Base-by-base conservation (phyloP, 768 basidiomycete species). In the Leucocoprinus birnbaumii region DNA sequence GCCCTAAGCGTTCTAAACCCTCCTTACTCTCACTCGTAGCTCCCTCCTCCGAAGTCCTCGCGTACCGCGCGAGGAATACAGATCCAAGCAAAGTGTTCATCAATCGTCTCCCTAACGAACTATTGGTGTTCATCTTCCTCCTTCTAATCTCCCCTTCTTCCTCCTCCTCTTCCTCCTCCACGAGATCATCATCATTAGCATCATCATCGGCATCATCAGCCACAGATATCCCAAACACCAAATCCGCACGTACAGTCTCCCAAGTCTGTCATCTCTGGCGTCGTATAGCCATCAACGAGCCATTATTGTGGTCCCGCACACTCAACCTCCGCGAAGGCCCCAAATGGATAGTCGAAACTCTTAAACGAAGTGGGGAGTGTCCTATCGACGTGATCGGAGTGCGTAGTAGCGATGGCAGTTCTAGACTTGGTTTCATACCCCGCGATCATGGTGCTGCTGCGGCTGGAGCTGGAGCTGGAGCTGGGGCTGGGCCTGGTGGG, bases 181-280 rank as follows among this genome's bases (percentile, higher is more conserved):
- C n/a, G n/a, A n/a, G n/a, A n/a, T 26, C 41, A 19, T 25, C n/a
- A 4, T 34, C 42, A 21, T 19, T 42, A 14, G 3, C 25, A 19
- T 14, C 51, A 44, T 34, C 42, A 0, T 22, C 19, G 6, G 2
- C 16, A 16, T 43, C 40, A 19, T 35, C 31, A 48, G 35, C 18
- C 3, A 11, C 31, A 21, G 24, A 31, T 31, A 11, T 31, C 48
- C 1, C 11, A 11, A 21, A 48, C 13, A 25, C 48, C 3, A 26
- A 9, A n/a, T n/a, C 50, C 14, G 44, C 52, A n/a, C 43, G 52
- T 16, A 19, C 11, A 0, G n/a, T 53, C 19, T 53, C 52, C 10
- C 52, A 53, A 25, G 52, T 53, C n/a, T 53, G 52, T 24, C 44
- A 53, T 2, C 25, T 46, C 21, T 53, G 52, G 52, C 52, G 52